Base-by-base conservation (phyloP, 768 basidiomycete species). In the Dioszegia crocea region DNA sequence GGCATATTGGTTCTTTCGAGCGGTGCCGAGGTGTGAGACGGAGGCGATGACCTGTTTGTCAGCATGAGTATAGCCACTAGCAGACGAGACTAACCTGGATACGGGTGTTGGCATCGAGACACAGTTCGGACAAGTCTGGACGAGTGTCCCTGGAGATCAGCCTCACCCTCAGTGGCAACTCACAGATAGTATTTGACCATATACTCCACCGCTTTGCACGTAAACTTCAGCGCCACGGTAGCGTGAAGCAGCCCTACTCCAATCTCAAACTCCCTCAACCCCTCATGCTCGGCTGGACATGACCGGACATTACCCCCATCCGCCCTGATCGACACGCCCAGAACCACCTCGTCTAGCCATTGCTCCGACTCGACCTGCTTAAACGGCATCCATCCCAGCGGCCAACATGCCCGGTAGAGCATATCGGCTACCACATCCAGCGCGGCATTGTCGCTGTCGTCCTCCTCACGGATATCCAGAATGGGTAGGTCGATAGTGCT, bases 1-100 rank as follows among this genome's bases (percentile, higher is more conserved):
- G 16, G 86, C 91, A 52, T 88, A 90, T 67, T 92, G 91, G 68
- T 92, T 89, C 78, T 91, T 91, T 72, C 92, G 87, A 4, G 89
- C 78, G 47, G 84, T 81, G 2, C 87, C 86, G 38, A 91, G 84
- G 70, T 83, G 80, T 58, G 85, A 78, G 80, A 92, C 86, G 19
- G 85, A 85, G 67, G 90, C 88, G 52, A 91, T 73, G 60, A 92
- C 24, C 38, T 29, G n/a, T n/a, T 21, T n/a, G 9, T 11, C 40
- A 39, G 41, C 24, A 39, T 29, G 19, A 11, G 21, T n/a, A 24
- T 27, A n/a, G n/a, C n/a, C n/a, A n/a, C n/a, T n/a, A n/a, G n/a
- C n/a, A n/a, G n/a, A n/a, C n/a, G n/a, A n/a, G n/a, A n/a, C n/a
- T n/a, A n/a, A n/a, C 83, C 75, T 91, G 90, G 50, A 92, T 91